These are phyloP conservation scores for Arthrobotrys sinensis DNA, from an alignment of 2,329 filamentous ascomycete species.

Conservation along the genomic window DNA sequence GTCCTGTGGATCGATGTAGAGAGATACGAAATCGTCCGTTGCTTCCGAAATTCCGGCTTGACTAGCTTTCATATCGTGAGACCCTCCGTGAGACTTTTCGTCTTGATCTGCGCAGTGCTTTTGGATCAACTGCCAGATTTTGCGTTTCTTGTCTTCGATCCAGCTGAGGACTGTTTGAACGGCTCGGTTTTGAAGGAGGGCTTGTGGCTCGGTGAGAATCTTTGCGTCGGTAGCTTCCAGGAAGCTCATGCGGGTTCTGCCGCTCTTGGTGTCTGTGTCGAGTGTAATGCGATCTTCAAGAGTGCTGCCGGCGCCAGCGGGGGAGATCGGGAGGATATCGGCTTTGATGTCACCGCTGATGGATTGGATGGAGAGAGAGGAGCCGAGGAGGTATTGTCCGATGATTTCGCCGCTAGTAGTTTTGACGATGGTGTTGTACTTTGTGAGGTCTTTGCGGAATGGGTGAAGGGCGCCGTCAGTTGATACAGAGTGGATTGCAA, in stretches of 20 bases:
- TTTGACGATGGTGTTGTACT: slow-evolving; percentile 46
- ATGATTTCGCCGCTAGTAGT: slow-evolving; percentile 52
- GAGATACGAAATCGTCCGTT: slow-evolving; percentile 22
- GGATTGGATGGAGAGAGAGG: slow-evolving; percentile 44
- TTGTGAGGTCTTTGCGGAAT: slow-evolving; percentile 49
- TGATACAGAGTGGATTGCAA: slow-evolving; percentile 56
- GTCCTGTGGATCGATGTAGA: slow-evolving; percentile 46
- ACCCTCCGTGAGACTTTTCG: neutral
- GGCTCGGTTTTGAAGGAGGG: slow-evolving; percentile 44
- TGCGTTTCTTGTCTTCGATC: slow-evolving; percentile 43
- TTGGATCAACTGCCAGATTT: slow-evolving; percentile 45
- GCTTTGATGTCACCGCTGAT: slow-evolving; percentile 59
- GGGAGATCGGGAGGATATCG: slow-evolving; percentile 57
- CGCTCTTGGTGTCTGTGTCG: slow-evolving; percentile 53
- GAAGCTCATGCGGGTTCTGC: slow-evolving; percentile 44
- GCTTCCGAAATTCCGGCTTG: slow-evolving; percentile 26
- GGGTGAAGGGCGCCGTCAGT: slow-evolving; percentile 55
- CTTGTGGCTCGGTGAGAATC: slow-evolving; percentile 52
- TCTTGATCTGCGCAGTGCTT: slow-evolving; percentile 43
- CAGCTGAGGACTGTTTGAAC: slow-evolving; percentile 51
- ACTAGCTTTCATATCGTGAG: slow-evolving; percentile 19
- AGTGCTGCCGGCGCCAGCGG: slow-evolving; percentile 30
- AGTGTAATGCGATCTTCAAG: slow-evolving; percentile 34
- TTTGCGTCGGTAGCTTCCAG: slow-evolving; percentile 54
- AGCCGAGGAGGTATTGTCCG: slow-evolving; percentile 59